A percentile compares a stretch with the other conserved stretches of the same genome.
These are phyloP conservation scores for Phaffia australis DNA, from an alignment of 768 basidiomycete species.

Conservation along the genomic window DNA sequence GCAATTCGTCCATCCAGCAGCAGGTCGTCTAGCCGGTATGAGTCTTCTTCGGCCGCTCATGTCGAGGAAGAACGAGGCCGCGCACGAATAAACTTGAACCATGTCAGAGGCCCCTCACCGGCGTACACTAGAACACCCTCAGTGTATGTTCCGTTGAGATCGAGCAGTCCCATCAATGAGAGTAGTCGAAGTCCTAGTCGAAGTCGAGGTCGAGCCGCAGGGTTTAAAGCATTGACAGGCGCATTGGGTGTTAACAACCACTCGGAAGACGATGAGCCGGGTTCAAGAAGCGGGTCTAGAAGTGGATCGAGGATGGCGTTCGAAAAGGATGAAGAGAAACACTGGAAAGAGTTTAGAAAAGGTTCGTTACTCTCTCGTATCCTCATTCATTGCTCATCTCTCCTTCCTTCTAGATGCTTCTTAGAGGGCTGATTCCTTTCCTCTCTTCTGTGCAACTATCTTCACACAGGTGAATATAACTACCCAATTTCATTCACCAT, in stretches of 20 bases:
- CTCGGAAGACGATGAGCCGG: background rate
- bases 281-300: slow-evolving; percentile 23
- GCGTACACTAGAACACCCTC: slow-evolving; percentile 33
- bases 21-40: background rate
- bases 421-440: background rate
- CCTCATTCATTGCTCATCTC: background rate
- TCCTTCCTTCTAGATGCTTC: background rate
- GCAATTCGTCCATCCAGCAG: background rate
- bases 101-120: slow-evolving; percentile 33
- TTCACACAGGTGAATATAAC: slow-evolving; percentile 63
- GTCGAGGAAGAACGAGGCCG: background rate
- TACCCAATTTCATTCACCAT: slow-evolving; percentile 89
- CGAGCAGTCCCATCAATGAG: slow-evolving; percentile 27
- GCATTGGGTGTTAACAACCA: slow-evolving; percentile 16
- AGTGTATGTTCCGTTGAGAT: slow-evolving; percentile 7
- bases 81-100: background rate
- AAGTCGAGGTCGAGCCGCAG: slow-evolving; percentile 37
- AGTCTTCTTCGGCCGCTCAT: background rate
- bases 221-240: slow-evolving; percentile 36
- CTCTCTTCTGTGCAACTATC: background rate
- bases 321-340: slow-evolving; percentile 34
- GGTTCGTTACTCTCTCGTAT: slow-evolving; percentile 43
- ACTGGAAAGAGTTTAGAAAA: slow-evolving; percentile 80
- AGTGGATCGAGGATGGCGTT: slow-evolving; percentile 29
- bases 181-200: slow-evolving; percentile 29